Evolutionary conservation across 1,284 basidiomycete species (phyloP), one percentile per base, ranked within the genome.

Genomic region (Tilletia indica): DNA sequence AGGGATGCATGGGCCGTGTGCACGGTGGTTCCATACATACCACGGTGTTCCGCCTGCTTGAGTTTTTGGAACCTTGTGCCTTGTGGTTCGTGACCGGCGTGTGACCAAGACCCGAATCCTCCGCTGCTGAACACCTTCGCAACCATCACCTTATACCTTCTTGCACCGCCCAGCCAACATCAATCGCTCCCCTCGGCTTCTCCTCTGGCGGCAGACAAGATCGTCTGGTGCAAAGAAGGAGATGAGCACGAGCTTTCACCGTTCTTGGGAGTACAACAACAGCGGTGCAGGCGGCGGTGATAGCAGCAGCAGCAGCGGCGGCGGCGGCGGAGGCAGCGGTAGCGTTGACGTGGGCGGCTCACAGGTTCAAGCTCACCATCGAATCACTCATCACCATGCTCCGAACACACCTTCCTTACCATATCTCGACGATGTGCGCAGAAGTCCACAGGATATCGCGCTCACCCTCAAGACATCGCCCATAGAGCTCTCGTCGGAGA

Each of bases 401-500:
- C 51, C n/a, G 51, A 54, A n/a, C 8, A 19, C n/a, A 19, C 51
- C 8, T 54, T 25, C 11, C 51, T 54, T 25, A n/a, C 51, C 16
- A 19, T 54, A 54, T 54, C 16, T 25, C 51, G 31, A 54, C n/a
- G 51, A n/a, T n/a, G 8, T n/a, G n/a, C 51, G n/a, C 51, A 8
- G 51, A 8, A 8, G 11, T 19, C 51, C 51, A 25, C 51, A 54
- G 31, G 51, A 54, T 54, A 54, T 25, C 8, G 51, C 51, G 51
- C 19, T 54, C n/a, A 54, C 51, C 19, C n/a, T 54, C 19, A n/a
- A 19, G n/a, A n/a, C 51, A 54, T 54, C 51, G 31, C 51, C 51
- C 19, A 19, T 54, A 54, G 51, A 54, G n/a, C 51, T n/a, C n/a
- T 54, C 51, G n/a, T 54, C 51, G n/a, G n/a, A 19, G 51, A n/a